phyloP scores from a whole-genome alignment of 305 asterid genomes.

The Stenogyne calaminthoides region DNA sequence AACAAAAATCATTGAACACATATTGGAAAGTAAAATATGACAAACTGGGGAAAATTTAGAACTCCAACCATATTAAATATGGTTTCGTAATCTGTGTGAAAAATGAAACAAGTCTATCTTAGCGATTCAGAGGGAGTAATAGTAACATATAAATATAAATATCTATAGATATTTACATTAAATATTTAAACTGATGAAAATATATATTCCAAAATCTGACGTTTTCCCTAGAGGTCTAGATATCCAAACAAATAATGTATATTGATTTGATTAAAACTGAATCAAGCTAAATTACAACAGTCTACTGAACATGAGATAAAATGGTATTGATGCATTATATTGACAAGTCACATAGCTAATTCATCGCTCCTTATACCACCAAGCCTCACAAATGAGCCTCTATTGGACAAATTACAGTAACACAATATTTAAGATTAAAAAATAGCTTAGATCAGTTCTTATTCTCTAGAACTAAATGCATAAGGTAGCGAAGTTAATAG shows the following conservation, averaged over 20 bases:
- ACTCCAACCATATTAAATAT: too few species aligned
- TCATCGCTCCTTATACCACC: not conserved
- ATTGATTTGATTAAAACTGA: not conserved
- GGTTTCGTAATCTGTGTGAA: too few species aligned
- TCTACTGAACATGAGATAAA: not conserved
- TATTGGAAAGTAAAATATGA: too few species aligned
- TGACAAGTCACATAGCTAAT: not conserved
- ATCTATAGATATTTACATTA: not conserved
- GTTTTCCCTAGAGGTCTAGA: not conserved
- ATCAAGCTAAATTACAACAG: not conserved
- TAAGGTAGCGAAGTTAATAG: conserved; percentile 10
- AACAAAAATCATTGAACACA: too few species aligned
- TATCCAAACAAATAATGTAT: not conserved
- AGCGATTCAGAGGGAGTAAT: too few species aligned
- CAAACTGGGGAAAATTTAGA: too few species aligned
- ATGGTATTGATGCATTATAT: not conserved
- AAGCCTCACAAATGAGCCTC: not conserved
- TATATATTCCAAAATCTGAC: not conserved
- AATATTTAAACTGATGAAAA: not conserved
- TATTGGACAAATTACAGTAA: not conserved
- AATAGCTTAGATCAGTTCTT: conserved; percentile 1
- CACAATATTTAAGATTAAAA: not conserved
- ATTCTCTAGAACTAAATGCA: not conserved
- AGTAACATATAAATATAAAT: not conserved
- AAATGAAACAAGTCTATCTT: too few species aligned